These are phyloP conservation scores for Stemphylium beticola DNA, from an alignment of 2,329 filamentous ascomycete genomes.

Conservation along the genomic window DNA sequence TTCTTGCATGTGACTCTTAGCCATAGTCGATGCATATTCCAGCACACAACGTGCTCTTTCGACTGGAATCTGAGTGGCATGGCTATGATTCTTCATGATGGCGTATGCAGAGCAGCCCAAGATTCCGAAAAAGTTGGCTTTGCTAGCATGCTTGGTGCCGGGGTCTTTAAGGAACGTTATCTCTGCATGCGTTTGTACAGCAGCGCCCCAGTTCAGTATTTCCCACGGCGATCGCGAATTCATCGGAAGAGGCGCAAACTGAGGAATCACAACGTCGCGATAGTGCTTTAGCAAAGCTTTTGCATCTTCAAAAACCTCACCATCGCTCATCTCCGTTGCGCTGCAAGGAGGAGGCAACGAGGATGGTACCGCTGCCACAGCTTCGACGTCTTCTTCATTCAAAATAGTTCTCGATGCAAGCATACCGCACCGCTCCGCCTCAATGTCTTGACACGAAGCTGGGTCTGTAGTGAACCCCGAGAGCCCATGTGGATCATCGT, in stretches of 20 bases:
- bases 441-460: background rate
- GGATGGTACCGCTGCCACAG: background rate
- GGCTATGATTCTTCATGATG: background rate
- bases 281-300: constrained; percentile 23
- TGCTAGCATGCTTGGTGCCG: constrained; percentile 20
- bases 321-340: background rate
- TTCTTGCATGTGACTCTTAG: constrained; percentile 23
- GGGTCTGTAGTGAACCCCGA: background rate
- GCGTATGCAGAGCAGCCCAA: constrained; percentile 19
- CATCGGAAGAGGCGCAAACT: constrained; percentile 20
- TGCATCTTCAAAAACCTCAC: constrained; percentile 13
- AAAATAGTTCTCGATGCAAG: background rate
- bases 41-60: background rate
- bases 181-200: constrained; percentile 20
- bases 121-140: constrained; percentile 19
- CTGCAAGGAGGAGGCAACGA: background rate
- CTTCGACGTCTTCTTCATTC: background rate
- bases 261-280: constrained; percentile 15
- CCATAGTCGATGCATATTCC: background rate
- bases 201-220: constrained; percentile 18
- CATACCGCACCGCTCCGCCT: background rate
- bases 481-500: background rate
- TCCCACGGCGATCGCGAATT: constrained; percentile 25
- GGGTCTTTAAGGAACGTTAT: constrained; percentile 15
- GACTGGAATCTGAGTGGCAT: background rate